Conservation (phyloP, 139 green algal species). For the Axilococcus clingmanii region DNA sequence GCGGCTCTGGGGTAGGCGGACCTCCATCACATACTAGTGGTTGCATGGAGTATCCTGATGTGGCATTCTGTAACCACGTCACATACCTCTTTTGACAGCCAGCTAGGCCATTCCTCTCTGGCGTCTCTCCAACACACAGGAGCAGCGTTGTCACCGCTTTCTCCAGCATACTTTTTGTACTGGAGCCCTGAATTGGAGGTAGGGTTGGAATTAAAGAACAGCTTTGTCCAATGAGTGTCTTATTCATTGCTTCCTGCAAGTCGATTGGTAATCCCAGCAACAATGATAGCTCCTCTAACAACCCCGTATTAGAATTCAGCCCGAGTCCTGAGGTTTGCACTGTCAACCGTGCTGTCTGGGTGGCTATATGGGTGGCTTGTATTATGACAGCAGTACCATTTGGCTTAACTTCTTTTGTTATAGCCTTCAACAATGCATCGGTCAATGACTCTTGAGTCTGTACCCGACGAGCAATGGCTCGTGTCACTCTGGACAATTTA, state of each 20-base stretch:
- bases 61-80: constrained; percentile 41
- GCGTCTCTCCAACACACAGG: constrained; percentile 29
- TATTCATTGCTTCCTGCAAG: too few species aligned
- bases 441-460: constrained; percentile 53
- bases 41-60: constrained; percentile 45
- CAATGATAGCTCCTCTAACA: constrained; percentile 37
- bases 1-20: background rate
- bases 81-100: constrained; percentile 42
- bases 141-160: constrained; percentile 26
- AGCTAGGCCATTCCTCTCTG: constrained; percentile 19
- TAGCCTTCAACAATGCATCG: constrained; percentile 34
- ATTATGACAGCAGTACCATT: constrained; percentile 53
- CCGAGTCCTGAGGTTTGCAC: constrained; percentile 14
- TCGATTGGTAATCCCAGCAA: constrained; percentile 31
- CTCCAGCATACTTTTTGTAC: background rate
- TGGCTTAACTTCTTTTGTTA: constrained; percentile 33
- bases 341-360: constrained; percentile 4
- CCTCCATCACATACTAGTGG: constrained; percentile 4
- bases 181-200: too few species aligned
- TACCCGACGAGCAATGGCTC: constrained; percentile 60
- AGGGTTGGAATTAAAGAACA: too few species aligned
- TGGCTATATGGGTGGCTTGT: constrained; percentile 45
- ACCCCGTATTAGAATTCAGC: background rate
- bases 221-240: too few species aligned
- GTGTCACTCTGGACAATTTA: constrained; percentile 75